Evolutionary conservation across 164 flowering plant species (phyloP).

Genomic region (Piper longum): DNA sequence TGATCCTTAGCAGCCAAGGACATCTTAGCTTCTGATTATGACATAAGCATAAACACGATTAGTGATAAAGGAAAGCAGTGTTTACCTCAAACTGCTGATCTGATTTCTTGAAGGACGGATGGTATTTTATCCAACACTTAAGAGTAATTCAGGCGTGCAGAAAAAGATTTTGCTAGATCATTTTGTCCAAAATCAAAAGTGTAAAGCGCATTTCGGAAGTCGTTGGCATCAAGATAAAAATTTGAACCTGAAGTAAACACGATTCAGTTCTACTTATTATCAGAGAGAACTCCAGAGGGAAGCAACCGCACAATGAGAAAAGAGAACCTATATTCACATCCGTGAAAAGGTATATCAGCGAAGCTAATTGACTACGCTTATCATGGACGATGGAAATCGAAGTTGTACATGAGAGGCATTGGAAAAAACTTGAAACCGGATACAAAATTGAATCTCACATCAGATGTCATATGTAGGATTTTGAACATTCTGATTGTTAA

Average conservation of each 20-base stretch:
- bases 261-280: not conserved
- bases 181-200: constrained; percentile 53
- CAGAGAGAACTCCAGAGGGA: not conserved
- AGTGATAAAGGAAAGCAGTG: not conserved
- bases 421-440: no score
- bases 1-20: not conserved
- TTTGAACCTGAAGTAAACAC: constrained; percentile 12
- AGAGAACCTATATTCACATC: no score
- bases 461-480: no score
- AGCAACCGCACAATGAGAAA: no score
- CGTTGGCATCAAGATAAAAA: constrained; percentile 20
- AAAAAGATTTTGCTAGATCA: constrained; percentile 30
- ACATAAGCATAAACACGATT: not conserved
- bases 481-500: no score
- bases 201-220: constrained; percentile 36
- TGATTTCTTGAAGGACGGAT: constrained; percentile 30
- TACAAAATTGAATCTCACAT: no score
- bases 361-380: no score
- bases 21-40: not conserved
- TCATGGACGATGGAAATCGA: no score
- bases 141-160: constrained; percentile 17
- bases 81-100: constrained; percentile 19
- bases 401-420: no score
- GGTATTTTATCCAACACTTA: constrained; percentile 31
- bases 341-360: no score